Evolutionary conservation across 306 rosid genomes (phyloP).

Genomic region (Cucurbita ficifolia): DNA sequence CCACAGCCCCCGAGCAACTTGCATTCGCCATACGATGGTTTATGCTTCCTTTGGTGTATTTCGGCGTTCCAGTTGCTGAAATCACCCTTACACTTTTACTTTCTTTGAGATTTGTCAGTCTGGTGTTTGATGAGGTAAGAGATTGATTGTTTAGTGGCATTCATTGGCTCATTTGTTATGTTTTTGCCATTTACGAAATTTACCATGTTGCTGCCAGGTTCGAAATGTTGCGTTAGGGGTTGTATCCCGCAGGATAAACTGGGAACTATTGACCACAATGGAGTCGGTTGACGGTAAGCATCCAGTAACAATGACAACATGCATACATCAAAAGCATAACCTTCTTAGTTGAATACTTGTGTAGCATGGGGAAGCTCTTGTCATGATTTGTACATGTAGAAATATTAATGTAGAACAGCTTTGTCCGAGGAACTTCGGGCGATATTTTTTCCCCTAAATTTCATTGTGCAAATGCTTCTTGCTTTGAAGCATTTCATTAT

Average conservation of each 20-base stretch:
- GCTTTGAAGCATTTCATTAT: not conserved
- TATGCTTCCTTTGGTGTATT: slow-evolving; percentile 60
- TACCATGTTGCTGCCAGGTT: slow-evolving; percentile 40
- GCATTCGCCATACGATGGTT: slow-evolving; percentile 86
- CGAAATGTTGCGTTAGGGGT: slow-evolving; percentile 84
- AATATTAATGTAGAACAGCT: not conserved
- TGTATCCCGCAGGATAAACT: slow-evolving; percentile 78
- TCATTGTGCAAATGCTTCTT: not conserved
- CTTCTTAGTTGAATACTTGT: not conserved
- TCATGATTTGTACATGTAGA: not conserved
- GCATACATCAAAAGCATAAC: not conserved
- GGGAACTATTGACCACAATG: slow-evolving; percentile 64
- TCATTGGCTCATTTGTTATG: not conserved
- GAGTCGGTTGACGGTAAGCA: slow-evolving; percentile 70
- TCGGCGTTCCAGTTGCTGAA: slow-evolving; percentile 90
- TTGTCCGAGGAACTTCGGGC: not conserved
- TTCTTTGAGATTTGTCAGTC: slow-evolving; percentile 73
- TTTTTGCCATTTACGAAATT: slow-evolving; percentile 1
- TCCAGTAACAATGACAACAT: not conserved
- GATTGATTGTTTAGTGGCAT: not conserved
- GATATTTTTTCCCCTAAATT: not conserved
- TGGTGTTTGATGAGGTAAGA: slow-evolving; percentile 89
- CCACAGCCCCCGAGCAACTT: slow-evolving; percentile 87
- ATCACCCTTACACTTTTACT: slow-evolving; percentile 79
- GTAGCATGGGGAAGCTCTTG: not conserved